phyloP scores from a whole-genome alignment of 176 grass and related monocot species.

The Triticum dicoccoides region DNA sequence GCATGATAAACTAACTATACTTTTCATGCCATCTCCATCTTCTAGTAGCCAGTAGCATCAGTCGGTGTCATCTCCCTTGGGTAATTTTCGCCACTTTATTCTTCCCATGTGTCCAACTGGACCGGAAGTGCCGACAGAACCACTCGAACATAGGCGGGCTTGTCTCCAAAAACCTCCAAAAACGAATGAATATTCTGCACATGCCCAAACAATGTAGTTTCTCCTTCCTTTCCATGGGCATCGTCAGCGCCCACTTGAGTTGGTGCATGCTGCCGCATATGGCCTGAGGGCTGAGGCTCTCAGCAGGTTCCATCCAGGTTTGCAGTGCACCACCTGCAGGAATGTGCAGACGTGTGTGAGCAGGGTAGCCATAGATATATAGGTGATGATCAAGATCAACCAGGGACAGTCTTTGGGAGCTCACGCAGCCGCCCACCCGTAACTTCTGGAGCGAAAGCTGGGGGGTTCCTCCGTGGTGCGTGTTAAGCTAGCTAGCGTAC shows the following conservation, averaged over 20 bases:
- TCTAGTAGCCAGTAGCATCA: not conserved
- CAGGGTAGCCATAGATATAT: not conserved
- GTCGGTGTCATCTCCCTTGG: not conserved
- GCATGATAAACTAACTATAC: not conserved
- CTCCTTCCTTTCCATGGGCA: not conserved
- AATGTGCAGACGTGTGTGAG: not conserved
- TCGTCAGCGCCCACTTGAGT: conserved; percentile 21
- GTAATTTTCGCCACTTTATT: conserved; percentile 30
- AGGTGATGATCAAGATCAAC: not conserved
- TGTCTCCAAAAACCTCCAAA: not conserved
- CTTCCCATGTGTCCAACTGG: not conserved
- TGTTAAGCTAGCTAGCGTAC: not conserved
- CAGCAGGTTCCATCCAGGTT: not conserved
- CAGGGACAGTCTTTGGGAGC: not conserved
- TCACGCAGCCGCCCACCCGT: conserved; percentile 36
- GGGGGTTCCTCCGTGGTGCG: conserved; percentile 28
- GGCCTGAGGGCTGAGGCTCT: not conserved
- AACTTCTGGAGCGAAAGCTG: conserved; percentile 65
- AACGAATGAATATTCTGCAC: conserved; percentile 29
- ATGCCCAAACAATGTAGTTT: not conserved
- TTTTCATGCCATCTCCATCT: not conserved
- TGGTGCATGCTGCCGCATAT: conserved; percentile 13
- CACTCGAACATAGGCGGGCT: not conserved
- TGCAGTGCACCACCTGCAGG: not conserved
- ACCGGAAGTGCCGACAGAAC: conserved; percentile 3